Percentiles rank a stretch among this genome's conserved stretches.
phyloP scores from a whole-genome alignment of 148 eudicot species.

The Pouteria glomerata region DNA sequence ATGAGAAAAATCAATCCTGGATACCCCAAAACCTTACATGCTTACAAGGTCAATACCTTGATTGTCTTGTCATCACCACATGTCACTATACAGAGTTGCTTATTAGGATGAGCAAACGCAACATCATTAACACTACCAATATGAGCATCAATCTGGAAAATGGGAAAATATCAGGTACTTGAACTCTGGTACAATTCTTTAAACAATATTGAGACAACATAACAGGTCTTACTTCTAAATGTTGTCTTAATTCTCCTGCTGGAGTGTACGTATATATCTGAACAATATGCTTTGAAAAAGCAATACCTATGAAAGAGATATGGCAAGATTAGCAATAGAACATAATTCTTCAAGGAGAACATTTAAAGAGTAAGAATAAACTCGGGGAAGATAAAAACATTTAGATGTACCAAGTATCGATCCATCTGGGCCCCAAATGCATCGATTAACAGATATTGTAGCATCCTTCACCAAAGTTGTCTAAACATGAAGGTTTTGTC shows the following conservation, averaged over 20 bases:
- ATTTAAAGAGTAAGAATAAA: not conserved
- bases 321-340: constrained; percentile 3
- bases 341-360: not conserved
- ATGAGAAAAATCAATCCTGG: not conserved
- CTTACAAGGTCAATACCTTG: constrained; percentile 29
- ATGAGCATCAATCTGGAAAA: constrained; percentile 51
- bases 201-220: not conserved
- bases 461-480: constrained; percentile 50
- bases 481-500: constrained; percentile 17
- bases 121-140: constrained; percentile 53
- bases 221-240: constrained; percentile 38
- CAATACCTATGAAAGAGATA: constrained; percentile 34
- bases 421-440: constrained; percentile 64
- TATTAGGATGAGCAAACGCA: constrained; percentile 55
- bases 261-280: constrained; percentile 51
- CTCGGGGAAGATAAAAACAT: not conserved
- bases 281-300: constrained; percentile 62
- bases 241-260: constrained; percentile 48
- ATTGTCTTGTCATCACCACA: constrained; percentile 65
- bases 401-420: constrained; percentile 44
- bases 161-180: constrained; percentile 11
- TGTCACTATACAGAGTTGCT: constrained; percentile 54
- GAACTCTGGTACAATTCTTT: not conserved
- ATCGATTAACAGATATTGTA: constrained; percentile 44
- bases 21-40: not conserved